Base-by-base conservation (phyloP, 2,329 filamentous ascomycete genomes). In the Microcera coccophila region DNA sequence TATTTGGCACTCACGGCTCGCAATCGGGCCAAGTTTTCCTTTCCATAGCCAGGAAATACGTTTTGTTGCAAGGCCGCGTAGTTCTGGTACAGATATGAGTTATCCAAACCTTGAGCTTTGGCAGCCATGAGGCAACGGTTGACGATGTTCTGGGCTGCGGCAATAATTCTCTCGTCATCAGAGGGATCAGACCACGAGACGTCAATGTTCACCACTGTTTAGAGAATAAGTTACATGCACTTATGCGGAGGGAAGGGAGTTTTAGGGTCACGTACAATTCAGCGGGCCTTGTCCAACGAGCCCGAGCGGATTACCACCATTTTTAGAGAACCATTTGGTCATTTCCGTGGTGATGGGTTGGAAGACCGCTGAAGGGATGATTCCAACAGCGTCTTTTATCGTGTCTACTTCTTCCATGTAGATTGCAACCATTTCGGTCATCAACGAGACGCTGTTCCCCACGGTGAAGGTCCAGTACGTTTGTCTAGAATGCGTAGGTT, bases 81-180 rank as follows among this genome's bases (percentile, higher is more conserved):
- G 50, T 75, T 74, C 36, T 71, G 62, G 49, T 74, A 75, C 15
- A 74, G 44, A 24, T 62, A 72, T 1, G 59, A 58, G 39, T 67
- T 60, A 29, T 64, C 54, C 0, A 68, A 46, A 0, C 61, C 62
- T 5, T 57, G 52, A n/a, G 58, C 50, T 32, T 57, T 51, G 9
- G 66, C 62, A 3, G 59, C 52, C 1, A 49, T 48, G 11, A 61
- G 52, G 10, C 53, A 53, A 0, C 58, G 52, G 15, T 59, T 44
- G 11, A 66, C 38, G 2, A 62, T 51, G 2, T 57, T 52, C n/a
- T 73, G 68, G 11, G 66, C 62, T 2, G 52, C 46, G 2, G 54
- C 56, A 4, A 57, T 44, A 1, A 34, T 15, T 44, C 48, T 49
- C 44, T 39, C 47, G 21, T 35, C 33, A 17, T 35, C 33, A 8